These are phyloP conservation scores for Tricholomella constricta DNA, from an alignment of 768 basidiomycete genomes.

Conservation along the genomic window DNA sequence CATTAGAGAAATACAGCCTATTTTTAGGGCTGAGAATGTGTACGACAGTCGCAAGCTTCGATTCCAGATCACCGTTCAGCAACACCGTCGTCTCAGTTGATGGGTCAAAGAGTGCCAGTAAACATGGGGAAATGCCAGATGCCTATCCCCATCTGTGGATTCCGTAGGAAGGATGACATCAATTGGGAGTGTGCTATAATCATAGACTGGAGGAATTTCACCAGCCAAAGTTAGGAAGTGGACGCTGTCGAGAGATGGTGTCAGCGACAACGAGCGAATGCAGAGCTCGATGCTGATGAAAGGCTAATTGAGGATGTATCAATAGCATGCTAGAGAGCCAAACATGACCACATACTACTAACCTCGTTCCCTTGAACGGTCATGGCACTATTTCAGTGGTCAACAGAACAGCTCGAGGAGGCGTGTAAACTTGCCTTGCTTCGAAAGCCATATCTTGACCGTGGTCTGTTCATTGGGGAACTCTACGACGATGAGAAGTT, in stretches of 20 bases:
- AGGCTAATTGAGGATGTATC: conserved; percentile 17
- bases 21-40: conserved; percentile 13
- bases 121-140: not conserved
- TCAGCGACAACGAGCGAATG: too few species aligned
- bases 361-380: too few species aligned
- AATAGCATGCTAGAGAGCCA: not conserved
- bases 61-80: conserved; percentile 8
- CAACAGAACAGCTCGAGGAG: too few species aligned
- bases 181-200: not conserved
- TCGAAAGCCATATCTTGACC: too few species aligned
- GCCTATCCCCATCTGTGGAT: not conserved
- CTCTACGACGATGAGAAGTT: too few species aligned
- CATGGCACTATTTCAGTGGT: too few species aligned
- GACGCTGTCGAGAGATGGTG: conserved; percentile 8
- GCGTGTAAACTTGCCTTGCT: too few species aligned
- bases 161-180: not conserved
- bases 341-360: too few species aligned
- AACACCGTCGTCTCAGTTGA: conserved; percentile 3
- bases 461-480: too few species aligned
- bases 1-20: conserved; percentile 8
- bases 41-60: conserved; percentile 7
- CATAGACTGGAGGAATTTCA: not conserved
- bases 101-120: conserved; percentile 8
- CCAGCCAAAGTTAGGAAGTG: conserved; percentile 12
- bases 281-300: conserved; percentile 8